Evolutionary conservation across 1,139 yeast species (phyloP).

Genomic region (Spencermartinsiella ligniputridi): DNA sequence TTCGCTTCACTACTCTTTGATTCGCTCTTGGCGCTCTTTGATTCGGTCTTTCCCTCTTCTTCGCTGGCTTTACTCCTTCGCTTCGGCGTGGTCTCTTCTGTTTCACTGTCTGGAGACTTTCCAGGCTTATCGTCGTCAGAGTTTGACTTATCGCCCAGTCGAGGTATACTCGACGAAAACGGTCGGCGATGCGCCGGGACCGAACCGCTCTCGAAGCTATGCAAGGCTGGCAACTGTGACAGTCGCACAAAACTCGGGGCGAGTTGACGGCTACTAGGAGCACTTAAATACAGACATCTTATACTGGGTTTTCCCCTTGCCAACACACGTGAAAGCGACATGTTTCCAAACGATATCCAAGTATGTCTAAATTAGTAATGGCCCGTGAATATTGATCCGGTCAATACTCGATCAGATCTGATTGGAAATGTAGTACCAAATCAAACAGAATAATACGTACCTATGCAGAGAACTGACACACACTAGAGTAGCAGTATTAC

Average conservation of each 20-base stretch:
- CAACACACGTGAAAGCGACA: slow-evolving; percentile 3
- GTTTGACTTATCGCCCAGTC: background rate
- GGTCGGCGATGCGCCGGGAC: background rate
- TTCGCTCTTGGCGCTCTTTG: background rate
- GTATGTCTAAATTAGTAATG: too few relatives aligned
- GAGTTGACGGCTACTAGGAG: too few relatives aligned
- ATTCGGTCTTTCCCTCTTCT: background rate
- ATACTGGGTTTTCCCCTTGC: background rate
- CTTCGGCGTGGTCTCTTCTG: background rate
- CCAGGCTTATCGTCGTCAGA: background rate
- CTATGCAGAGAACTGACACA: too few relatives aligned
- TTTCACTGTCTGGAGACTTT: background rate
- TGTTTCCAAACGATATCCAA: too few relatives aligned
- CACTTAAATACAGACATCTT: too few relatives aligned
- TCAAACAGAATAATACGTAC: too few relatives aligned
- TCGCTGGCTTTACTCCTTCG: background rate
- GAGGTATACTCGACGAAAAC: background rate
- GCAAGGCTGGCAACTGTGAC: background rate
- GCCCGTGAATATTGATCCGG: too few relatives aligned
- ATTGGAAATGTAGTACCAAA: too few relatives aligned
- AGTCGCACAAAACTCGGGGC: too few relatives aligned
- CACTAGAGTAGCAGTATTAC: too few relatives aligned
- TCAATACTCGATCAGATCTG: too few relatives aligned
- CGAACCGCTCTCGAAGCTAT: background rate
- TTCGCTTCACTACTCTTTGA: background rate